Base-by-base conservation (phyloP, 2,329 filamentous ascomycete species). In the Nectriaceae sp. region DNA sequence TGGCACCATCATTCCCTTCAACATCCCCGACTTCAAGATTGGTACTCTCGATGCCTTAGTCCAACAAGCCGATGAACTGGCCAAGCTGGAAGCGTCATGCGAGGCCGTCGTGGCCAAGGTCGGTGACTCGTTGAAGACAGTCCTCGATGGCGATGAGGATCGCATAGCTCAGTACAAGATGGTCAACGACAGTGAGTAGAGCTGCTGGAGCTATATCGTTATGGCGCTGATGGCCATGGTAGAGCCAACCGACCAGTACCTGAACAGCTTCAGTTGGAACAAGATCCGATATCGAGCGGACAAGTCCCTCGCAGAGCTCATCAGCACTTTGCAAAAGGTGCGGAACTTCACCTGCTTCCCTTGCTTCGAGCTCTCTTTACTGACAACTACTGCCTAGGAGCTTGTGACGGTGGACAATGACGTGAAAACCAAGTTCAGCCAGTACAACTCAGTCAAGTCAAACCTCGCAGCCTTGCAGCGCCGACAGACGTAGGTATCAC, bases 241-340 rank as follows among this genome's bases (percentile, higher is more conserved):
- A 97, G 93, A 96, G 71, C 92, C 94, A n/a, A 91, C 93, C 52
- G 93, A 97, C 62, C 88, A 93, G 68, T 99, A 97, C 68, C 76
- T 99, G 39, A 84, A 86, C 65, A 86, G 82, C 46, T 99, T 97
- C 72, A 82, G 84, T 57, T 99, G 94, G 94, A 97, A 97, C 75
- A 97, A 94, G 72, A 90, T 96, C 72, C 94, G 96, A 69, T 99
- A 97, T 72, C 86, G 94, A 63, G 87, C 89, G 54, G 94, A 99
- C 71, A 95, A 93, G 69, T 83, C 93, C 42, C 82, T 99, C 52
- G 81, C 84, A 47, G 93, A 97, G 66, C 78, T 97, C 50, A 87
- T 97, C 61, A 88, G 91, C 68, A 86, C 85, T 35, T 75, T 99
- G 49, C 90, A 96, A 67, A 97, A 96, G 83, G 90, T 90, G 60